Conservation (phyloP, 352 stramenopile species). For the Globisporangium iwayamae region DNA sequence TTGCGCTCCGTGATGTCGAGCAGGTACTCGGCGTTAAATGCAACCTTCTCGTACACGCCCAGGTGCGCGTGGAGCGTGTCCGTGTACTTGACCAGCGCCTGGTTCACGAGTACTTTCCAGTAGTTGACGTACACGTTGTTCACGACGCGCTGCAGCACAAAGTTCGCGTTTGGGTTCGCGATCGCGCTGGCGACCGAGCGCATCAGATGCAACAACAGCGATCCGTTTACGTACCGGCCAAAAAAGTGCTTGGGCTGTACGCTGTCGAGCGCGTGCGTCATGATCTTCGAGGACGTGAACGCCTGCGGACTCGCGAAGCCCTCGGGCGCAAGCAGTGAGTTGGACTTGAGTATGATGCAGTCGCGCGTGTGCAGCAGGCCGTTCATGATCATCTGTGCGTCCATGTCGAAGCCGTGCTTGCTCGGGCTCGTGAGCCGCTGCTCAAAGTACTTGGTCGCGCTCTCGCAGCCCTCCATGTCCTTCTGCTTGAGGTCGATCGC, state of each 20-base stretch:
- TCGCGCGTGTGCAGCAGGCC: slow-evolving; percentile 40
- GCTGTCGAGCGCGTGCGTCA: slow-evolving; percentile 47
- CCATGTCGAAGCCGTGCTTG: slow-evolving; percentile 29
- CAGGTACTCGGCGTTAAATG: slow-evolving; percentile 59
- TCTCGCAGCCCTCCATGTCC: slow-evolving; percentile 69
- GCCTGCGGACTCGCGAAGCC: slow-evolving; percentile 27
- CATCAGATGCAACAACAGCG: slow-evolving; percentile 47
- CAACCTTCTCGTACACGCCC: slow-evolving; percentile 51
- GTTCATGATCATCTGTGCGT: slow-evolving; percentile 49
- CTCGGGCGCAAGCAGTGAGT: slow-evolving; percentile 31
- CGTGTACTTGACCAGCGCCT: slow-evolving; percentile 53
- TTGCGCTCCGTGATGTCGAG: slow-evolving; percentile 73
- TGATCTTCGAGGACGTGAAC: slow-evolving; percentile 55
- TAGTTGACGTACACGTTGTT: slow-evolving; percentile 56
- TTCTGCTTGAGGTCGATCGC: slow-evolving; percentile 78
- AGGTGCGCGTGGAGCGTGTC: slow-evolving; percentile 58
- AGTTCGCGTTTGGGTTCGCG: slow-evolving; percentile 18
- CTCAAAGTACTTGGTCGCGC: slow-evolving; percentile 65
- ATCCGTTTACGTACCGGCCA: slow-evolving; percentile 51
- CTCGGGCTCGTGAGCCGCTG: slow-evolving; percentile 44
- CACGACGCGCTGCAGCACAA: slow-evolving; percentile 60
- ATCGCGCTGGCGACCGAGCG: slow-evolving; percentile 46
- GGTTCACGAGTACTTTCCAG: slow-evolving; percentile 59
- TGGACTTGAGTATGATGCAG: slow-evolving; percentile 61
- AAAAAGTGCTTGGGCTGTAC: slow-evolving; percentile 61